A percentile compares a stretch with the other conserved stretches of the same genome.
Evolutionary conservation across 1,284 basidiomycete genomes (phyloP).

Genomic region (Neolentinus lepideus): DNA sequence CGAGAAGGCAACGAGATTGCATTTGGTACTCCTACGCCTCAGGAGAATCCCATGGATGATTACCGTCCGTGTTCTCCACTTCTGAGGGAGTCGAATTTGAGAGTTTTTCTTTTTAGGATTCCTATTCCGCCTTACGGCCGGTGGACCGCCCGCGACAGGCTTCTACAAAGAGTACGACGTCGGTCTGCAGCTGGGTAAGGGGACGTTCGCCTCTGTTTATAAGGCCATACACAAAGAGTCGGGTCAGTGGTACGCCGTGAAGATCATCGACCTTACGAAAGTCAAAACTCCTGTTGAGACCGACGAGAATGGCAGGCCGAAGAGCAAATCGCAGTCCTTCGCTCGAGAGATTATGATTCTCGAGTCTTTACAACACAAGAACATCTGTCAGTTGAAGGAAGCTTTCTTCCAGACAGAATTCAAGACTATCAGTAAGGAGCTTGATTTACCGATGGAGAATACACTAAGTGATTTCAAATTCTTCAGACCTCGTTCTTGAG

Average conservation of each 20-base stretch:
- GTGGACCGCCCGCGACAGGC: slow-evolving; percentile 37
- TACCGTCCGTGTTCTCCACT: slow-evolving; percentile 34
- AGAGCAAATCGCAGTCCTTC: slow-evolving; percentile 24
- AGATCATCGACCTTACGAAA: slow-evolving; percentile 58
- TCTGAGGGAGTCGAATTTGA: too few relatives aligned
- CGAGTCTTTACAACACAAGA: slow-evolving; percentile 65
- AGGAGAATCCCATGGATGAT: slow-evolving; percentile 46
- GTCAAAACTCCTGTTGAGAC: slow-evolving; percentile 13
- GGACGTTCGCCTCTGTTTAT: slow-evolving; percentile 76
- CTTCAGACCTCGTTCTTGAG: slow-evolving; percentile 76
- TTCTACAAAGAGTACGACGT: slow-evolving; percentile 62
- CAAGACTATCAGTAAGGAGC: slow-evolving; percentile 54
- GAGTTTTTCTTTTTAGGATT: slow-evolving; percentile 26
- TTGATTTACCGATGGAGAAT: too few relatives aligned
- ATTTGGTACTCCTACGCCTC: slow-evolving; percentile 54
- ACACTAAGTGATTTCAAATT: too few relatives aligned
- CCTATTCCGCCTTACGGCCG: slow-evolving; percentile 47
- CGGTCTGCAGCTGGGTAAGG: slow-evolving; percentile 63
- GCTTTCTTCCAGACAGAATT: slow-evolving; percentile 62
- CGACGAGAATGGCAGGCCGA: slow-evolving; percentile 26
- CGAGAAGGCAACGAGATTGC: slow-evolving; percentile 79
- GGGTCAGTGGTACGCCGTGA: slow-evolving; percentile 65
- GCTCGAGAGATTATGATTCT: slow-evolving; percentile 79
- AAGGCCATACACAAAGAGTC: slow-evolving; percentile 55
- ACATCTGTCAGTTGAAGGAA: slow-evolving; percentile 79